Conservation (phyloP, 2,329 filamentous ascomycete genomes). For the Niveomyces coronatus region DNA sequence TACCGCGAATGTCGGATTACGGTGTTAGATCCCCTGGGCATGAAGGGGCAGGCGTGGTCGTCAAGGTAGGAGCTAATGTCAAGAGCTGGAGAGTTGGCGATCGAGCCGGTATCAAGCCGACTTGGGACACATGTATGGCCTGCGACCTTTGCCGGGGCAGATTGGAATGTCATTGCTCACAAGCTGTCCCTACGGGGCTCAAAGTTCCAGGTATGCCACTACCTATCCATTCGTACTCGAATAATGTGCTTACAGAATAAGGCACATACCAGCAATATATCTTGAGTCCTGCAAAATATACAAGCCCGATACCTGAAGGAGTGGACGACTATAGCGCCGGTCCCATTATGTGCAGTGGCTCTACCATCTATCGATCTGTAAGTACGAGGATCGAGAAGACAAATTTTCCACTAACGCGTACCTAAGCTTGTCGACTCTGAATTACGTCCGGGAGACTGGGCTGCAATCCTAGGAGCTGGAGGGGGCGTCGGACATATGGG, state of each 20-base stretch:
- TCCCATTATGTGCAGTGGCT: not conserved
- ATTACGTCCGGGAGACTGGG: not conserved
- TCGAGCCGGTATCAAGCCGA: not conserved
- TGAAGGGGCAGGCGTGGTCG: not conserved
- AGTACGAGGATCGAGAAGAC: too few species aligned
- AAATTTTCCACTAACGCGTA: too few species aligned
- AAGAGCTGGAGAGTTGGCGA: not conserved
- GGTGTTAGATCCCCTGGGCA: not conserved
- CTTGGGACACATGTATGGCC: not conserved
- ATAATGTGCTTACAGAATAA: too few species aligned
- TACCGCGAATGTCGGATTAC: not conserved
- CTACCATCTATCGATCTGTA: not conserved
- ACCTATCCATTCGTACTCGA: too few species aligned
- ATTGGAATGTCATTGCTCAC: not conserved
- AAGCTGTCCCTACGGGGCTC: not conserved
- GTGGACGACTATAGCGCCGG: not conserved
- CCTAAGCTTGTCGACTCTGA: not conserved
- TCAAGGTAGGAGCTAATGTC: not conserved
- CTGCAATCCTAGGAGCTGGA: not conserved
- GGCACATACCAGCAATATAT: not conserved
- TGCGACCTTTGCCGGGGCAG: not conserved
- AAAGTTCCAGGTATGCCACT: too few species aligned
- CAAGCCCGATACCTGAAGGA: not conserved
- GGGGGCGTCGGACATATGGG: not conserved
- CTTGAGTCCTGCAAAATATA: not conserved